phyloP scores from a whole-genome alignment of 2,329 filamentous ascomycete species.

The Clarireedia hainanense region DNA sequence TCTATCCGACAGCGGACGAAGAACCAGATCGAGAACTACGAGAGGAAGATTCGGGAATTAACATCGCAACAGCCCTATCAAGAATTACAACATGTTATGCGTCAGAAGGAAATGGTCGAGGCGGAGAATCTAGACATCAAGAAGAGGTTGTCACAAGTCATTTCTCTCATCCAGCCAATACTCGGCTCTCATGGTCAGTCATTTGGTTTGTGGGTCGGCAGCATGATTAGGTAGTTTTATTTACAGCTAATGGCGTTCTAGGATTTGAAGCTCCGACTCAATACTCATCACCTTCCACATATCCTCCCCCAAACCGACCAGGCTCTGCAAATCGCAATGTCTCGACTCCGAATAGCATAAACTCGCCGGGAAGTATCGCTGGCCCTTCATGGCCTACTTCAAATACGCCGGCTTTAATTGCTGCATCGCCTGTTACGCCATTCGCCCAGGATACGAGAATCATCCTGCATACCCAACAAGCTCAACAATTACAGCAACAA shows the following conservation, averaged over 20 bases:
- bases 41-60: constrained; percentile 68
- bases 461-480: constrained; percentile 26
- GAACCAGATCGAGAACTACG: constrained; percentile 74
- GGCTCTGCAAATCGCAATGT: constrained; percentile 28
- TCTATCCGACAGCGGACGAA: constrained; percentile 83
- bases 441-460: constrained; percentile 20
- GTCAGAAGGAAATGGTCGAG: constrained; percentile 69
- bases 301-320: constrained; percentile 24
- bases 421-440: too few relatives aligned
- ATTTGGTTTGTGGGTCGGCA: neutral
- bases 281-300: constrained; percentile 15
- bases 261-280: constrained; percentile 16
- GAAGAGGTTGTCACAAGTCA: constrained; percentile 54
- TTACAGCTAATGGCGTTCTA: constrained; percentile 7
- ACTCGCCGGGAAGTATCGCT: constrained; percentile 31
- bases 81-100: constrained; percentile 68
- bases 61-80: constrained; percentile 71
- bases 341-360: constrained; percentile 34
- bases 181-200: constrained; percentile 32
- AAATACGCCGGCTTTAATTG: constrained; percentile 18
- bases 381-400: constrained; percentile 26
- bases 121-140: constrained; percentile 75
- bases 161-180: constrained; percentile 56
- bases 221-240: neutral
- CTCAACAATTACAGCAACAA: constrained; percentile 34